These are phyloP conservation scores for Salvia sclarea DNA, from an alignment of 305 asterid genomes.

Conservation along the genomic window DNA sequence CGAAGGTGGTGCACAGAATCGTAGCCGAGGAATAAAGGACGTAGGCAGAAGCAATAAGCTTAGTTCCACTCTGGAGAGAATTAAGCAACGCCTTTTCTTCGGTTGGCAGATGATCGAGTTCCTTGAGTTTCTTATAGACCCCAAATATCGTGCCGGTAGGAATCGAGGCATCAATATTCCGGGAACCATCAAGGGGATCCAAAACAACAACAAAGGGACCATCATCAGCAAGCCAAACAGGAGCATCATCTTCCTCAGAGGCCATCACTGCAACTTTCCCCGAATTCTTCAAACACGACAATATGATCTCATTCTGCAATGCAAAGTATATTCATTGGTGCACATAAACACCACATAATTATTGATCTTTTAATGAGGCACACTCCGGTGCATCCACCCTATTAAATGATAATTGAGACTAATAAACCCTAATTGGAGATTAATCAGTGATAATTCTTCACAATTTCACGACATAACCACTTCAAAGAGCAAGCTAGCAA, in stretches of 20 bases:
- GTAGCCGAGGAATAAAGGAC: constrained; percentile 91
- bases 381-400: no score
- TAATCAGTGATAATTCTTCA: not conserved
- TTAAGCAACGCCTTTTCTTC: constrained; percentile 74
- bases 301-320: constrained; percentile 75
- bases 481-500: not conserved
- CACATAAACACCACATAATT: no score
- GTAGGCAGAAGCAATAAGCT: constrained; percentile 79
- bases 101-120: constrained; percentile 68
- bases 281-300: constrained; percentile 68
- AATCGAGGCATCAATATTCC: constrained; percentile 91
- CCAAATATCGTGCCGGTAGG: constrained; percentile 97
- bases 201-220: constrained; percentile 84
- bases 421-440: no score
- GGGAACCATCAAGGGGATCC: constrained; percentile 89
- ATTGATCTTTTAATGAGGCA: no score
- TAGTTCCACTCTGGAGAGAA: constrained; percentile 81
- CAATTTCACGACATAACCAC: not conserved
- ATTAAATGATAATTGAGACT: no score
- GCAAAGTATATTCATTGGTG: no score
- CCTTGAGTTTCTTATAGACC: constrained; percentile 63
- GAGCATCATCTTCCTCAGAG: constrained; percentile 88
- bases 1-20: constrained; percentile 71
- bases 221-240: constrained; percentile 82
- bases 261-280: constrained; percentile 96